Base-by-base conservation (phyloP, 2,329 filamentous ascomycete genomes). In the Aspergillus glaucus region DNA sequence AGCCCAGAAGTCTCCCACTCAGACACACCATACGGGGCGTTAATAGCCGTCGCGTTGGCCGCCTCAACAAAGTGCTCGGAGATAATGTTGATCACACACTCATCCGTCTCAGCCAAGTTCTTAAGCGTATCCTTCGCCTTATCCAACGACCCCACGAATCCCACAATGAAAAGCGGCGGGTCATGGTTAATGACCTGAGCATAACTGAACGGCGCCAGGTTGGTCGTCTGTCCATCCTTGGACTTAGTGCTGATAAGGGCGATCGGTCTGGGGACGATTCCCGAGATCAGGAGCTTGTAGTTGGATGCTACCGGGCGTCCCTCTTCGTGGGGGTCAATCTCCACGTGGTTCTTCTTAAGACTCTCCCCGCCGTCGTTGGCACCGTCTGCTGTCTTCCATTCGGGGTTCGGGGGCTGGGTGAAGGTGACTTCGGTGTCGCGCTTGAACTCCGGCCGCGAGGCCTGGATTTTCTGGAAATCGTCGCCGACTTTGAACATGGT, bases 261-360 rank as follows among this genome's bases (percentile, higher is more conserved):
- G 42, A 96, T 85, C 10, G 92, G 92, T 10, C 92, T 81, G 1
- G 92, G 92, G 14, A 90, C 79, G 56, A 96, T 81, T 54, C 82
- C 83, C 15, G 83, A 87, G 68, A 96, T 95, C 52, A 96, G 76
- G 12, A 96, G 80, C 71, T 95, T 95, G 79, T 97, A 96, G 77
- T 96, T 96, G 72, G 80, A 82, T 1, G 75, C 71, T 0, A 81
- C 71, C 0, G 82, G 78, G 0, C 91, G 80, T 28, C 84, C 87
- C 24, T 82, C 73, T 48, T 78, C 85, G 65, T 91, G 83, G 0
- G 91, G 91, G 67, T 95, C 85, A 59, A 96, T 95, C 62, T 84
- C 74, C 55, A 92, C 69, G 71, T 95, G 88, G 1, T 73, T 66
- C 50, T 81, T 79, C 47, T 73, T 64, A 53, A 79, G 60, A 48